phyloP scores from a whole-genome alignment of 345 rosid species.

The Camelina neglecta region DNA sequence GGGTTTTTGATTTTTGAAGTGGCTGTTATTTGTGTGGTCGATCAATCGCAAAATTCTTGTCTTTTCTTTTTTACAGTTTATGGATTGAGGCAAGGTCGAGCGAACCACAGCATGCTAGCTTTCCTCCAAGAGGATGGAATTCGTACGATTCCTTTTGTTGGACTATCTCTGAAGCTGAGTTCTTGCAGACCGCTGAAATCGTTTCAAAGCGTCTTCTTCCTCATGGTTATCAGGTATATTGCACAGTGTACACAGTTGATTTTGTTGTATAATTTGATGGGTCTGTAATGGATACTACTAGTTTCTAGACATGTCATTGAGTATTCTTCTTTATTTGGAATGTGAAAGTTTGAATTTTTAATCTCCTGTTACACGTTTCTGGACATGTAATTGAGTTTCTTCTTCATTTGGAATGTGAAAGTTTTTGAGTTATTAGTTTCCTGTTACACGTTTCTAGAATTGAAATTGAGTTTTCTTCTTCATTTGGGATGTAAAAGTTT shows the following conservation, averaged over 20 bases:
- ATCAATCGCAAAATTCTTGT: background rate
- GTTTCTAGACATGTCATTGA: too few species aligned
- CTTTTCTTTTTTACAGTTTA: slow-evolving; percentile 6
- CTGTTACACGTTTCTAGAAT: too few species aligned
- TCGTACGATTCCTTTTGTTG: slow-evolving; percentile 94
- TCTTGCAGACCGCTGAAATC: slow-evolving; percentile 69
- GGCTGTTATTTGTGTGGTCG: background rate
- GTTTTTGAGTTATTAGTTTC: background rate
- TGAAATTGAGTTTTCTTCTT: slow-evolving; percentile 11
- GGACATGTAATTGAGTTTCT: background rate
- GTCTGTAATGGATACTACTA: too few species aligned
- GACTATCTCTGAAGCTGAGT: slow-evolving; percentile 86
- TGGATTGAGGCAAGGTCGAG: slow-evolving; percentile 15
- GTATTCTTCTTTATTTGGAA: too few species aligned
- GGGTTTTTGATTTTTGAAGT: slow-evolving; percentile 8
- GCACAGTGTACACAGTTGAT: background rate
- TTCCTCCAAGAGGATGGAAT: slow-evolving; percentile 98
- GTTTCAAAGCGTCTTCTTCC: slow-evolving; percentile 64
- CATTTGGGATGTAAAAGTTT: slow-evolving; percentile 3
- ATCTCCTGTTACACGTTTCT: too few species aligned
- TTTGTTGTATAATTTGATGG: too few species aligned
- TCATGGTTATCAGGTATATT: slow-evolving; percentile 73
- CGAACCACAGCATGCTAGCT: slow-evolving; percentile 51
- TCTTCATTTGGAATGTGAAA: background rate
- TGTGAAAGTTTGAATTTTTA: too few species aligned